Conservation (phyloP, 257 asterid genomes). For the Solanum chmielewskii region DNA sequence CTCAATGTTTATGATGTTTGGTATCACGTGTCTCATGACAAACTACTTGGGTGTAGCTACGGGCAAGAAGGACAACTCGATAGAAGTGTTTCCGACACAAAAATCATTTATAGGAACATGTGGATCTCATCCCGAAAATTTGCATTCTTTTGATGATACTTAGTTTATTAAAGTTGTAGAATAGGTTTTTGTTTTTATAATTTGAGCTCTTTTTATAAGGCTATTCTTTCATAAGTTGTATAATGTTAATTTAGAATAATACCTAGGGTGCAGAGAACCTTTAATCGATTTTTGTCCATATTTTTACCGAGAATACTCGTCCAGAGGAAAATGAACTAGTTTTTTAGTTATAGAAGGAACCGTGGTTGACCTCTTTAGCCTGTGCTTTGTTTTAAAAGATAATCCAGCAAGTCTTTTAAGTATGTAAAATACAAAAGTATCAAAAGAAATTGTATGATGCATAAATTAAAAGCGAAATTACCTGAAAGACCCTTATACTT, state of each 20-base stretch:
- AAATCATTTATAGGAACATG: too few species aligned
- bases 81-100: too few species aligned
- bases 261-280: constrained; percentile 76
- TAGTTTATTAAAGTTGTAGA: too few species aligned
- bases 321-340: constrained; percentile 62
- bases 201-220: too few species aligned
- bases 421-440: not conserved
- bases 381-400: constrained; percentile 38
- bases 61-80: too few species aligned
- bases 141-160: too few species aligned
- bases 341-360: constrained; percentile 67
- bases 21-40: too few species aligned
- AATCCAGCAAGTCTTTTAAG: not conserved
- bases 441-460: not conserved
- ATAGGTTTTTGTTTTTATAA: too few species aligned
- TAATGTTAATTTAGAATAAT: not conserved
- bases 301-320: constrained; percentile 66
- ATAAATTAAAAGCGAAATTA: not conserved
- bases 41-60: too few species aligned
- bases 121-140: too few species aligned
- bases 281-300: constrained; percentile 74
- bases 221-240: not conserved
- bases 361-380: constrained; percentile 51
- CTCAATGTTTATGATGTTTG: too few species aligned
- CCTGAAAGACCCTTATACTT: too few species aligned